Evolutionary conservation across 306 rosid species (phyloP), one percentile per base, ranked within the genome.

Genomic region (Mimosa pudica): DNA sequence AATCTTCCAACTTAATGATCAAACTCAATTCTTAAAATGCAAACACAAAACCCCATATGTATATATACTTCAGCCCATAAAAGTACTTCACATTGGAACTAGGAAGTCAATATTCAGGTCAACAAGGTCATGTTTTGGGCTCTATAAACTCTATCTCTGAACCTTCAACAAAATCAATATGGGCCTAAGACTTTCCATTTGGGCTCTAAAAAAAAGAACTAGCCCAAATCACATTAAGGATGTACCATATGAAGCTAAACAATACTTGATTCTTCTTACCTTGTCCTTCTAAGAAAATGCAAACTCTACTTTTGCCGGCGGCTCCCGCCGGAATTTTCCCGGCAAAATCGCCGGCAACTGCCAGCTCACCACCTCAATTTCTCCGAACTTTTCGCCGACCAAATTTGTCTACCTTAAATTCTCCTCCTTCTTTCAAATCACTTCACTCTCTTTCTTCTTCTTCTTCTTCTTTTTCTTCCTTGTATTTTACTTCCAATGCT

Each of bases 261-360:
- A 51, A 54, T 84, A 48, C 72, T 41, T 35, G 55, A 52, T 6
- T 20, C 71, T 68, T 20, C 71, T 68, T 33, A 55, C 32, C 57
- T 7, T 20, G 38, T 45, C 16, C 18, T 38, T 33, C 77, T 77
- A 51, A 57, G 63, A 18, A 18, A 48, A 96, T 96, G 98, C 97
- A 90, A 80, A 86, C 96, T 51, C 91, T 90, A 6, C 88, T 91
- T 38, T 73, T 84, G 85, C 96, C 96, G 88, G 91, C 92, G 1
- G 63, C 86, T 67, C 83, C 79, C 72, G 49, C 87, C 83, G 94
- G 94, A 84, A 66, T 52, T 33, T 77, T 77, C 85, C 51, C 85
- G 79, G 79, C 78, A 42, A 75, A 75, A 13, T 57, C 81, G 30
- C 57, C 57, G 20, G 71, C 73, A 42, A 58, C 85, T 3, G 42